Conservation (phyloP, 352 stramenopile species). For the Aphanomyces stellatus region DNA sequence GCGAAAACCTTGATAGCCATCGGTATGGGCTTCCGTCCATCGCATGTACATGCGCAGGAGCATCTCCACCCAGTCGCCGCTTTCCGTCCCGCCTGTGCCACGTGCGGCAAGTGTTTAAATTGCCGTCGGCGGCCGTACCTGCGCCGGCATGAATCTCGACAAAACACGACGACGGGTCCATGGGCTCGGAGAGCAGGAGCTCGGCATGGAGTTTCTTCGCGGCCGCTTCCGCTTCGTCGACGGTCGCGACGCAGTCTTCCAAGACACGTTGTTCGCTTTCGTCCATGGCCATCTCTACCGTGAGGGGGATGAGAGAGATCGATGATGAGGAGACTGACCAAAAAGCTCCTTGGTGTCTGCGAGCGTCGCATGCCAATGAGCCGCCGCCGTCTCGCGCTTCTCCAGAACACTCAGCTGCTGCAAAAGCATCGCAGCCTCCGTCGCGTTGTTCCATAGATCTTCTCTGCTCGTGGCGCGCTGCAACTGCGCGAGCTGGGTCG, state of each 20-base stretch:
- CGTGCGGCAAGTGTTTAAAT: background rate
- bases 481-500: slow-evolving; percentile 34
- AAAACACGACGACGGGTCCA: slow-evolving; percentile 57
- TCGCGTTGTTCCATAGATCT: slow-evolving; percentile 52
- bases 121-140: slow-evolving; percentile 14
- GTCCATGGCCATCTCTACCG: slow-evolving; percentile 36
- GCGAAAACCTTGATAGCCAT: background rate
- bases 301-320: background rate
- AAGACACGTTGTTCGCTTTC: slow-evolving; percentile 45
- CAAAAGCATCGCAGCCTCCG: slow-evolving; percentile 38
- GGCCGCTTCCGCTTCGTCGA: slow-evolving; percentile 31
- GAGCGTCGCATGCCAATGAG: slow-evolving; percentile 36
- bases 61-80: slow-evolving; percentile 94
- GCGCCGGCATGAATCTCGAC: slow-evolving; percentile 74
- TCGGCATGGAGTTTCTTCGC: slow-evolving; percentile 51
- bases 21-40: slow-evolving; percentile 36
- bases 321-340: background rate
- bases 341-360: slow-evolving; percentile 59
- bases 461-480: slow-evolving; percentile 35
- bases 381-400: slow-evolving; percentile 30
- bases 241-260: slow-evolving; percentile 36
- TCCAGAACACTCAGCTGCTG: slow-evolving; percentile 56
- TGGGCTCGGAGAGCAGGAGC: slow-evolving; percentile 46
- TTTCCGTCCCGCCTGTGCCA: slow-evolving; percentile 88
- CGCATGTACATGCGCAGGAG: slow-evolving; percentile 93